Conservation (phyloP, 768 basidiomycete genomes). For the Lentinus tigrinus region DNA sequence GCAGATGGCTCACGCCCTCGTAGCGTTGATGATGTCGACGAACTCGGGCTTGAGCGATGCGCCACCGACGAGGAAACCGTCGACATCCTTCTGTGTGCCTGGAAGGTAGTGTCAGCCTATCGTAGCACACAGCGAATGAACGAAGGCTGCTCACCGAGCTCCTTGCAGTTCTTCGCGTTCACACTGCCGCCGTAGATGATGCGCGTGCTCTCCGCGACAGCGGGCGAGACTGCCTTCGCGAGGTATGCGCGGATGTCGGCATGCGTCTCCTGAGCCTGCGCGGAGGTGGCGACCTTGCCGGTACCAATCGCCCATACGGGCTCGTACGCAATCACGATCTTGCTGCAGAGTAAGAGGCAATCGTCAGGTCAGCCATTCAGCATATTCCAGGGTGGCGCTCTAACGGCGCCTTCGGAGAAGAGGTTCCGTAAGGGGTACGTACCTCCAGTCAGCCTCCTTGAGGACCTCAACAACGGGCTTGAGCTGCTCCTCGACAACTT, state of each 20-base stretch:
- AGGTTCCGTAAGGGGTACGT: slow-evolving; percentile 25
- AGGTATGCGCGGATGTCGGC: slow-evolving; percentile 79
- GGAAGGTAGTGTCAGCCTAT: background rate
- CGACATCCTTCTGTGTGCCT: slow-evolving; percentile 82
- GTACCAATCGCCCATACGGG: slow-evolving; percentile 99
- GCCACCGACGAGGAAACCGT: slow-evolving; percentile 97
- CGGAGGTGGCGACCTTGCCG: slow-evolving; percentile 88
- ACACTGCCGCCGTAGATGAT: slow-evolving; percentile 98
- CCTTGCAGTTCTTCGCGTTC: slow-evolving; percentile 81
- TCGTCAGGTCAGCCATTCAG: background rate
- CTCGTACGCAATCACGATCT: slow-evolving; percentile 94
- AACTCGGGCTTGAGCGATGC: slow-evolving; percentile 99
- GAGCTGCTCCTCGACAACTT: slow-evolving; percentile 82
- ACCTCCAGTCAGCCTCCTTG: slow-evolving; percentile 79
- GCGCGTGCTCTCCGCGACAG: slow-evolving; percentile 70
- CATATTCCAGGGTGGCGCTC: too few species aligned
- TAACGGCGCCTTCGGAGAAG: background rate
- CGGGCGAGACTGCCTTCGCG: slow-evolving; percentile 55
- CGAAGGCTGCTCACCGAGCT: slow-evolving; percentile 64
- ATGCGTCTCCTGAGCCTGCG: slow-evolving; percentile 94
- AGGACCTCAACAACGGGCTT: slow-evolving; percentile 67
- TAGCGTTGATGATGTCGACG: slow-evolving; percentile 83
- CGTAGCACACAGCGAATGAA: background rate
- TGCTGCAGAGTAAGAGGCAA: slow-evolving; percentile 41
- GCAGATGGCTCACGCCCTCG: slow-evolving; percentile 25